These are phyloP conservation scores for Fusarium sp. DNA, from an alignment of 2,329 filamentous ascomycete genomes.

Conservation along the genomic window DNA sequence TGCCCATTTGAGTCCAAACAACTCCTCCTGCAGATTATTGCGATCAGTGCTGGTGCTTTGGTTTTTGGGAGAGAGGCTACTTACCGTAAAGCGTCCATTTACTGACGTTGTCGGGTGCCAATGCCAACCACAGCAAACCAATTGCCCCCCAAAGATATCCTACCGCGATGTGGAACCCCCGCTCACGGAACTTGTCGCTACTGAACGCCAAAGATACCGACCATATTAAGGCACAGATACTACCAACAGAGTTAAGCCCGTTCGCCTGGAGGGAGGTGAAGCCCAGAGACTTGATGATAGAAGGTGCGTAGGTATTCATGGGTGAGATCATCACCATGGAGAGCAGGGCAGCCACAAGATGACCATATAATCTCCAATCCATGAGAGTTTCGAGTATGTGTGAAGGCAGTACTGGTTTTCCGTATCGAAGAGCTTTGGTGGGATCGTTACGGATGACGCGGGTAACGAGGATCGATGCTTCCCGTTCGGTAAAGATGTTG, in stretches of 20 bases:
- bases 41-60: not conserved
- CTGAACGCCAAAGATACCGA: constrained; percentile 43
- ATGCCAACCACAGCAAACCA: constrained; percentile 44
- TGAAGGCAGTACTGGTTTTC: constrained; percentile 34
- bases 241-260: constrained; percentile 45
- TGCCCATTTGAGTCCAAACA: constrained; percentile 48
- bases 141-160: constrained; percentile 44
- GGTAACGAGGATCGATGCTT: constrained; percentile 44
- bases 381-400: constrained; percentile 43
- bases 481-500: constrained; percentile 39
- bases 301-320: constrained; percentile 46
- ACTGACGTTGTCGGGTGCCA: constrained; percentile 36
- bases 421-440: constrained; percentile 41
- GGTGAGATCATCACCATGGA: constrained; percentile 49
- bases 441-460: constrained; percentile 46
- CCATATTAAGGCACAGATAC: constrained; percentile 42
- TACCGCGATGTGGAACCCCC: constrained; percentile 44
- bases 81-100: constrained; percentile 44
- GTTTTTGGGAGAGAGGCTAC: rapidly evolving
- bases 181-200: constrained; percentile 45
- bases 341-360: constrained; percentile 41
- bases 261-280: constrained; percentile 45
- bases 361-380: constrained; percentile 47
- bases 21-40: constrained; percentile 38
- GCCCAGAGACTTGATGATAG: constrained; percentile 46